Base-by-base conservation (phyloP, 139 green algal species). In the Chlorella vulgaris region DNA sequence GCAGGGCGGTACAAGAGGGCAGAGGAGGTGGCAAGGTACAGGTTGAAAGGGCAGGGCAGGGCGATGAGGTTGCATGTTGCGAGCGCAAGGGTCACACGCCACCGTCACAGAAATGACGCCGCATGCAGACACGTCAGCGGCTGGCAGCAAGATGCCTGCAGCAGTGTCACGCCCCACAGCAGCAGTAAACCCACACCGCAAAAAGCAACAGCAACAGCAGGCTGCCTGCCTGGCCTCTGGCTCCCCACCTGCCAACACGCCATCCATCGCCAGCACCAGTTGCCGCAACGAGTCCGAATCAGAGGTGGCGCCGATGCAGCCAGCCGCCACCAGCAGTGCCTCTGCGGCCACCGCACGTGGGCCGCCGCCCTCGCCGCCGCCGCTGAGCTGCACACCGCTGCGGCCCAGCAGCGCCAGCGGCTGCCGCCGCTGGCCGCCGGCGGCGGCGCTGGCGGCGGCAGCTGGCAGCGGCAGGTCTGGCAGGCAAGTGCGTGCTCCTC, bases 401-500 rank as follows among this genome's bases (percentile, higher is more conserved):
- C 76, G 3, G 31, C 66, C 65, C 26, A 82, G 2, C 33, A 74
- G 67, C 4, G 38, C 58, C 42, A 84, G 67, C 4, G 58, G 84
- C n/a, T 51, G 53, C 58, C 29, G 21, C 58, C 13, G 29, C 86
- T 15, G 38, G n/a, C n/a, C 39, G 29, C 2, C 58, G 22, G 47
- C 31, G 7, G 26, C 35, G 2, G 42, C 13, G 15, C 19, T 31
- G 1, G 31, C 70, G 39, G 38, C 35, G 55, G 35, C 66, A 43
- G 19, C 4, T 1, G 31, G 6, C 31, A 15, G 33, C 35, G 61
- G 66, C 13, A 89, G 85, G 38, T 89, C 89, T 0, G 80, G 69
- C 28, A 93, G 47, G 74, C 74, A 76, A 47, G 76, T 83, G 69
- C 85, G 73, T 3, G 74, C 63, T 36, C 89, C 89, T 53, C 68